Evolutionary conservation across 495 filamentous ascomycete genomes (phyloP), one percentile per base, ranked within the genome.

Genomic region (Bacidia gigantensis): DNA sequence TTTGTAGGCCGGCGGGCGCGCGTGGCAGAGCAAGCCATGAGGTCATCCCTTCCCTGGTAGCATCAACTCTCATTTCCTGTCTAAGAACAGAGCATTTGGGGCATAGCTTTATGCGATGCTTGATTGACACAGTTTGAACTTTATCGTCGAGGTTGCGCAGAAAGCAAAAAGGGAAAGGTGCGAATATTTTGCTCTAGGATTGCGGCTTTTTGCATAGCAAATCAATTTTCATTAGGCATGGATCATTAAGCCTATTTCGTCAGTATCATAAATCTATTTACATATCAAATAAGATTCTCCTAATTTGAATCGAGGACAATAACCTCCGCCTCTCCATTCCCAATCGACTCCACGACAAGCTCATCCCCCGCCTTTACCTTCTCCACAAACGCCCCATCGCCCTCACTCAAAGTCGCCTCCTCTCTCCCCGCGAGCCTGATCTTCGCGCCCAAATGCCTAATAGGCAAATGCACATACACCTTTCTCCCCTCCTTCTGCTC

Each of bases 381-480:
- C 9, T 62, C 63, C 11, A 89, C 68, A 69, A 82, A 89, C 7
- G 81, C 83, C 17, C 84, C 83, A 66, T 92, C 86, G 1, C 84
- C 85, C 65, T 87, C 85, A 0, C 65, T 64, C 0, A 89, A 57
- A 25, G 83, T 68, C 20, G 68, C 67, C 58, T 82, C 78, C 18
- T 87, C 81, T 3, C 26, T 7, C 25, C 46, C 46, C 22, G 3
- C 7, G 22, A 89, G 69, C 69, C 74, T 84, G 11, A 83, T 73
- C n/a, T 82, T 49, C 46, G 23, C 2, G 5, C 25, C 46, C 1
- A 18, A 11, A 32, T 32, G 23, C 23, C 25, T 32, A 81, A 87
- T 85, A 14, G 85, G 78, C 42, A 88, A 49, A 65, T 89, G 85
- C 24, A 88, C 64, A 63, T 82, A 92, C 7, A 89, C 75, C 64